These are phyloP conservation scores for Graphilbum sp. DNA, from an alignment of 2,329 filamentous ascomycete genomes.

Conservation along the genomic window DNA sequence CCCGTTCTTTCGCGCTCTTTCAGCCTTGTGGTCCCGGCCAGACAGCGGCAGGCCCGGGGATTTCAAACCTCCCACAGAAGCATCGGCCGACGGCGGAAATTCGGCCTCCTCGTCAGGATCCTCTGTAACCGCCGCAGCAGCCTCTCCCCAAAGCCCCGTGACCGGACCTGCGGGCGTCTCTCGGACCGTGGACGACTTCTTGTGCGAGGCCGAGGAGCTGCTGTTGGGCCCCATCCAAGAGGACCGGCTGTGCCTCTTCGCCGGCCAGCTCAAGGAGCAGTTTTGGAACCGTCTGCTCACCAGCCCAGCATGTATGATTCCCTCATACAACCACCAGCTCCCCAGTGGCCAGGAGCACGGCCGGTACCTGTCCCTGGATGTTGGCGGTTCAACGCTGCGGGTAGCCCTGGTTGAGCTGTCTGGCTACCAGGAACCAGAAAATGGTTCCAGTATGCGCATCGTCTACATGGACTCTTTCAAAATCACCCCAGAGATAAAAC, in stretches of 20 bases:
- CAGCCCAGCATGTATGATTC: slow-evolving; percentile 44
- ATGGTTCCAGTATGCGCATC: slow-evolving; percentile 20
- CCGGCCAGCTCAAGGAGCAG: slow-evolving; percentile 34
- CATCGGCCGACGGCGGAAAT: neutral
- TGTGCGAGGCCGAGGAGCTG: slow-evolving; percentile 36
- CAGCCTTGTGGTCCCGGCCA: slow-evolving; percentile 29
- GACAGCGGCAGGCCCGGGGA: neutral
- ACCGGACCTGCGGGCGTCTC: neutral
- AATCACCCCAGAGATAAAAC: slow-evolving; percentile 39
- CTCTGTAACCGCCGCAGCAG: neutral
- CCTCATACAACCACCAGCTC: slow-evolving; percentile 48
- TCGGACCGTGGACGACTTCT: slow-evolving; percentile 27
- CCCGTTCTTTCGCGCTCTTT: slow-evolving; percentile 39
- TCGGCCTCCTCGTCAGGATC: neutral
- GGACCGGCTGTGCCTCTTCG: slow-evolving; percentile 28
- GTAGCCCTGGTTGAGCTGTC: slow-evolving; percentile 46
- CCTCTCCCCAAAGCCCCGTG: neutral
- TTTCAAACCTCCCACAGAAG: neutral
- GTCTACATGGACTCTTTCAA: slow-evolving; percentile 37
- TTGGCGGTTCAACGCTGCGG: slow-evolving; percentile 52
- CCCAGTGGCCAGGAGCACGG: slow-evolving; percentile 43
- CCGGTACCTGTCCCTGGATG: slow-evolving; percentile 45
- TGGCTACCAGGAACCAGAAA: slow-evolving; percentile 27
- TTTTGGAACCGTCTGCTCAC: slow-evolving; percentile 34
- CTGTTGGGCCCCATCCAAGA: slow-evolving; percentile 31